Evolutionary conservation across 169 alveolate species (phyloP).

Genomic region (Neospora caninum): DNA sequence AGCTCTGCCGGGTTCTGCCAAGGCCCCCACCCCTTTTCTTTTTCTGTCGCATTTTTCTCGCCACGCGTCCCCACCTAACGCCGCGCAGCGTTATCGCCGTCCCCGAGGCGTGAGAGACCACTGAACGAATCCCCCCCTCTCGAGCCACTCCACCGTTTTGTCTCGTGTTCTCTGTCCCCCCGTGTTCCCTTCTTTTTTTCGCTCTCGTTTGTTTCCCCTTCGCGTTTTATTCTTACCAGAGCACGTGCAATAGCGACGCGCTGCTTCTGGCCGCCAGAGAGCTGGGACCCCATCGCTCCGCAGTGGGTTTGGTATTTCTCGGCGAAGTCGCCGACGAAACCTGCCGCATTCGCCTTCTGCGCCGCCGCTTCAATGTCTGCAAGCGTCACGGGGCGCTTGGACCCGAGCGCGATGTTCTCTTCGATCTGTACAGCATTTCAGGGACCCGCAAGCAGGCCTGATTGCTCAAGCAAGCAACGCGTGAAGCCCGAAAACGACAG

Average conservation of each 20-base stretch:
- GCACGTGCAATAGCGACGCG: conserved; percentile 84
- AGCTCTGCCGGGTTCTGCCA: too few species aligned
- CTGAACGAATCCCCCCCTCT: too few species aligned
- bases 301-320: conserved; percentile 78
- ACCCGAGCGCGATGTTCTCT: conserved; percentile 82
- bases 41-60: too few species aligned
- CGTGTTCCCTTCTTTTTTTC: not conserved
- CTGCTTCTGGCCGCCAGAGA: conserved; percentile 82
- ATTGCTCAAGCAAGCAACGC: too few species aligned
- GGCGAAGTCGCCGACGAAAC: conserved; percentile 80
- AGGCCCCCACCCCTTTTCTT: too few species aligned
- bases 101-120: too few species aligned
- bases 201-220: not conserved
- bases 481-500: too few species aligned
- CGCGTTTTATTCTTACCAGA: not conserved
- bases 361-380: conserved; percentile 81
- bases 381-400: not conserved
- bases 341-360: conserved; percentile 83
- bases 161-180: not conserved
- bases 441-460: not conserved
- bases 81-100: too few species aligned
- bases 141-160: too few species aligned
- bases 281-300: conserved; percentile 79
- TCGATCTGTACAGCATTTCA: conserved; percentile 67
- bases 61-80: too few species aligned